Evolutionary conservation across 1,284 basidiomycete species (phyloP).

Genomic region (Tremellales sp.): DNA sequence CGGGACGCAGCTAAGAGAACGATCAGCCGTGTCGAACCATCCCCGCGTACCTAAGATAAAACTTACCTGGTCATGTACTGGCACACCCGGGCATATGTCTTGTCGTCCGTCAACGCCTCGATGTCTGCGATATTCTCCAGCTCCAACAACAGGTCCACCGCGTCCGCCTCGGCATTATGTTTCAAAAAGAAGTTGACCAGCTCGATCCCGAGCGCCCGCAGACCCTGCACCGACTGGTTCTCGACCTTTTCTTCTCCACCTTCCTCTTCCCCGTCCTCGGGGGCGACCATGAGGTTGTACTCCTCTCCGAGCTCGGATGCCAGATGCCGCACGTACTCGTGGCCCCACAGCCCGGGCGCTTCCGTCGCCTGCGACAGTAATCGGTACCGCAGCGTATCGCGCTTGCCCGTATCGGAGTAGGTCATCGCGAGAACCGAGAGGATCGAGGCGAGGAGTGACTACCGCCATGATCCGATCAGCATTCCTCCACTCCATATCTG

Average conservation of each 20-base stretch:
- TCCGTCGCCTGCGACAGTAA: slow-evolving; percentile 76
- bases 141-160: slow-evolving; percentile 92
- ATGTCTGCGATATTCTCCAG: slow-evolving; percentile 85
- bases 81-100: slow-evolving; percentile 86
- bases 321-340: slow-evolving; percentile 97
- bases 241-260: slow-evolving; percentile 19
- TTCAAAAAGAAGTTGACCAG: slow-evolving; percentile 87
- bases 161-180: slow-evolving; percentile 98
- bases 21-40: background rate
- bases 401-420: slow-evolving; percentile 92
- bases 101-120: slow-evolving; percentile 66
- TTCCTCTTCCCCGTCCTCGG: slow-evolving; percentile 6
- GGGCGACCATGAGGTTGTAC: slow-evolving; percentile 53
- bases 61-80: slow-evolving; percentile 92
- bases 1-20: slow-evolving; percentile 68
- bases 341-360: slow-evolving; percentile 94
- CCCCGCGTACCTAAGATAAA: background rate
- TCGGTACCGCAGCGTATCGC: slow-evolving; percentile 90
- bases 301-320: slow-evolving; percentile 96
- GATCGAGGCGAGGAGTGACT: slow-evolving; percentile 97
- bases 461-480: background rate
- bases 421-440: slow-evolving; percentile 99
- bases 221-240: slow-evolving; percentile 55
- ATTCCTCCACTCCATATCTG: background rate
- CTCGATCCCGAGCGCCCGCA: slow-evolving; percentile 73